Percentiles rank a stretch among this genome's conserved stretches.
These are phyloP conservation scores for Phytopythium aichiense DNA, from an alignment of 352 stramenopile genomes.

Conservation along the genomic window DNA sequence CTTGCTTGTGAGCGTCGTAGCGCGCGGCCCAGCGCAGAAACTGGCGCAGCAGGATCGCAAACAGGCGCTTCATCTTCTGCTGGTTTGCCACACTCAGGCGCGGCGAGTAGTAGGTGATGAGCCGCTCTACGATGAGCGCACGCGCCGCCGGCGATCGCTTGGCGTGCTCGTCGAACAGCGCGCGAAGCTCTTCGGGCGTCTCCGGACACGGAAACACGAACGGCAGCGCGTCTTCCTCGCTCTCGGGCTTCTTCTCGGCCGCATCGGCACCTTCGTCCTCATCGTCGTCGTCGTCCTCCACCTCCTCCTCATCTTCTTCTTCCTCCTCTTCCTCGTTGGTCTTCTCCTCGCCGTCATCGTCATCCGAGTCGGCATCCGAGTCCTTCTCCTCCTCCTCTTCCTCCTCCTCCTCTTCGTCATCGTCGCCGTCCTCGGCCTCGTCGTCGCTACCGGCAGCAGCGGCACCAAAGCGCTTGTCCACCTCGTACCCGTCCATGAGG, in stretches of 20 bases:
- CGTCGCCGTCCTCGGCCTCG: constrained; percentile 34
- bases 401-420: constrained; percentile 50
- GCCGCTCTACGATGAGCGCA: constrained; percentile 89
- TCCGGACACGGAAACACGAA: constrained; percentile 95
- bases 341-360: constrained; percentile 50
- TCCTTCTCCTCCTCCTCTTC: constrained; percentile 61
- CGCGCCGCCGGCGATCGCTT: constrained; percentile 64
- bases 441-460: constrained; percentile 19
- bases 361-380: constrained; percentile 38
- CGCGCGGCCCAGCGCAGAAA: constrained; percentile 90
- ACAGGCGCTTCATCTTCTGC: constrained; percentile 95
- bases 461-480: constrained; percentile 52
- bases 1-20: constrained; percentile 62
- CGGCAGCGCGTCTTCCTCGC: constrained; percentile 84
- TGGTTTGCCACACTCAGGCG: constrained; percentile 93
- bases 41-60: constrained; percentile 91
- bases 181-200: constrained; percentile 86
- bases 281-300: constrained; percentile 37
- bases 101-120: constrained; percentile 93
- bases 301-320: constrained; percentile 39
- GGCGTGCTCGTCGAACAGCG: constrained; percentile 88
- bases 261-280: constrained; percentile 71
- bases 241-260: constrained; percentile 41
- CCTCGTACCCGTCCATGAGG: constrained; percentile 82
- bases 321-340: constrained; percentile 32